Conservation (phyloP, 306 rosid genomes). For the Acacia crassicarpa region DNA sequence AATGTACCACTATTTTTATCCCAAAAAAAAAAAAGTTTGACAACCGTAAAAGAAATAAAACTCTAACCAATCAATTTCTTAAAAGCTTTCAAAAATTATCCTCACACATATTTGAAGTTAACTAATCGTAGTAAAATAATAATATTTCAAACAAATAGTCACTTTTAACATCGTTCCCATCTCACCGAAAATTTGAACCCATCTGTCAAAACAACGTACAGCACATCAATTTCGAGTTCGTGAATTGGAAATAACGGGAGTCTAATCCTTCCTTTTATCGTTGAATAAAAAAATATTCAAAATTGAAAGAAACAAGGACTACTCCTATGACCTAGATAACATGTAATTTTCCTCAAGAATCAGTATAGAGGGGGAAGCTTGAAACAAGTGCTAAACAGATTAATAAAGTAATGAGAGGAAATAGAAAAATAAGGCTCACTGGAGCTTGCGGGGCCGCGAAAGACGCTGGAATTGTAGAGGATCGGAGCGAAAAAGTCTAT, state of each 20-base stretch:
- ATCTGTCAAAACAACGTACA: neutral
- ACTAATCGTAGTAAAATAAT: neutral
- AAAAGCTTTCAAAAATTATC: neutral
- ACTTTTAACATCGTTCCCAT: neutral
- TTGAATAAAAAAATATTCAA: neutral
- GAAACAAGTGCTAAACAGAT: neutral
- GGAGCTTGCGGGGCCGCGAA: conserved; percentile 2
- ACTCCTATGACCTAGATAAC: neutral
- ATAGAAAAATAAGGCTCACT: neutral
- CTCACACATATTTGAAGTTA: neutral
- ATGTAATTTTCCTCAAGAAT: neutral
- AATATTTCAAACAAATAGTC: neutral
- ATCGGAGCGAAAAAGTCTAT: neutral
- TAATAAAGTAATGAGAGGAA: neutral
- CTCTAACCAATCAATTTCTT: neutral
- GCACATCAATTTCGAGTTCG: neutral
- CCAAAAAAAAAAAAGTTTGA: neutral
- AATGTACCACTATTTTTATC: neutral
- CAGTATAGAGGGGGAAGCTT: neutral
- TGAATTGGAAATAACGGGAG: neutral
- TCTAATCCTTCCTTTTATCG: neutral
- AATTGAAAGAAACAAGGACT: neutral
- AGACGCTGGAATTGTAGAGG: neutral
- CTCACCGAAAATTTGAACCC: neutral
- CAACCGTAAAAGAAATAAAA: neutral